phyloP scores from a whole-genome alignment of 768 basidiomycete species.

The Suillus spraguei region DNA sequence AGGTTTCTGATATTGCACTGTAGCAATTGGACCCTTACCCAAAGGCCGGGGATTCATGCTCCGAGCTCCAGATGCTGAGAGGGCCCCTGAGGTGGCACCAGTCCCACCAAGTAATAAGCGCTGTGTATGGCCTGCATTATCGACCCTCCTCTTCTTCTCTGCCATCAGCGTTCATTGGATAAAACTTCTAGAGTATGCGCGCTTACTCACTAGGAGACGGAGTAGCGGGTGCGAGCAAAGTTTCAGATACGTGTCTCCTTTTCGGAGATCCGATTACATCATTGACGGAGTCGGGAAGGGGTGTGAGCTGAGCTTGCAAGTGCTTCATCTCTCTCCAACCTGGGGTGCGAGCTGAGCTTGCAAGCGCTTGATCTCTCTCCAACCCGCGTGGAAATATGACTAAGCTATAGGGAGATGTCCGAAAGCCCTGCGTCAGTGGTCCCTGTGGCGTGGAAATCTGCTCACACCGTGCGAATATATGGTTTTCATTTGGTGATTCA shows the following conservation, averaged over 20 bases:
- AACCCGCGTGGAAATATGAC: too few species aligned
- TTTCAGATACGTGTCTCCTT: conserved; percentile 44
- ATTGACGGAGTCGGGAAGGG: conserved; percentile 30
- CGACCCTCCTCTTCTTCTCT: conserved; percentile 49
- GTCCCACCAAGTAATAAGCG: conserved; percentile 16
- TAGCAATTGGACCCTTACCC: conserved; percentile 2
- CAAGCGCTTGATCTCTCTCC: too few species aligned
- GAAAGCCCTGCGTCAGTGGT: too few species aligned
- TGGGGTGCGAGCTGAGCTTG: too few species aligned
- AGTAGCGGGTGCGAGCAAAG: conserved; percentile 47
- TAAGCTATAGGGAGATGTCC: too few species aligned
- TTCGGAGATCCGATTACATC: conserved; percentile 44
- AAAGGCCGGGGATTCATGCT: background rate
- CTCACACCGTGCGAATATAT: too few species aligned
- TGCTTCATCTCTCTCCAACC: conserved; percentile 57
- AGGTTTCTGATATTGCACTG: conserved; percentile 31
- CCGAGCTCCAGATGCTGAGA: conserved; percentile 18
- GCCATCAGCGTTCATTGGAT: conserved; percentile 11
- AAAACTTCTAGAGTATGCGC: background rate
- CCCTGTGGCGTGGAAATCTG: too few species aligned
- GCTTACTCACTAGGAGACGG: conserved; percentile 68
- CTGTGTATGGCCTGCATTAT: conserved; percentile 30
- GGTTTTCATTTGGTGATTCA: too few species aligned
- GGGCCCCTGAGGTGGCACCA: conserved; percentile 17
- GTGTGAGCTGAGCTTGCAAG: conserved; percentile 56